Conservation (phyloP, 768 basidiomycete genomes). For the Boletus vermiculosoides region DNA sequence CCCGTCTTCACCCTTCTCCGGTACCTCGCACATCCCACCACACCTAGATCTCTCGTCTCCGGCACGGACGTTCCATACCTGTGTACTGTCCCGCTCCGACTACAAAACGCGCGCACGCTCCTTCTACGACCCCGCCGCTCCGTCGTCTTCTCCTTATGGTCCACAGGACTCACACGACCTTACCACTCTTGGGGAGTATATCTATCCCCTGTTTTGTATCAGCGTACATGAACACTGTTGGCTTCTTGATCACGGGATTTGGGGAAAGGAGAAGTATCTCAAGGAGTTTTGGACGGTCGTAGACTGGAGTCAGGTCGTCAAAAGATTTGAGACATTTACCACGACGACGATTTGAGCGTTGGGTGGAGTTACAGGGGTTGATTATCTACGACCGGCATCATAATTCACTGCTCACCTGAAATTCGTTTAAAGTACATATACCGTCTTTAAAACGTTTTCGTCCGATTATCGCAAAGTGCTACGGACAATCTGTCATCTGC, state of each 20-base stretch:
- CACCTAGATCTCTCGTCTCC: constrained; percentile 32
- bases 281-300: constrained; percentile 80
- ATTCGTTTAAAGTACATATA: constrained; percentile 14
- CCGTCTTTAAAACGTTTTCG: constrained; percentile 6
- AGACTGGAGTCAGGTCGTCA: constrained; percentile 66
- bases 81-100: constrained; percentile 1
- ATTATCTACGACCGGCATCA: constrained; percentile 10
- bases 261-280: constrained; percentile 88
- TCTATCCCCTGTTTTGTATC: constrained; percentile 77
- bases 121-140: constrained; percentile 23
- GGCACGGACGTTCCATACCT: constrained; percentile 31
- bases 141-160: constrained; percentile 1
- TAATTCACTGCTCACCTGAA: constrained; percentile 27
- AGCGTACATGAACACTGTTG: constrained; percentile 85
- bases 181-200: constrained; percentile 44
- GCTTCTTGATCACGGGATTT: constrained; percentile 86
- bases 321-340: constrained; percentile 29
- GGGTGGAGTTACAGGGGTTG: background rate
- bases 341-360: constrained; percentile 9
- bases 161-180: constrained; percentile 27
- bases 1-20: constrained; percentile 44
- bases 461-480: background rate
- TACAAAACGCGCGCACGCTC: constrained; percentile 25
- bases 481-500: background rate
- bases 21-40: constrained; percentile 34